These are phyloP conservation scores for Silene conica DNA, from an alignment of 148 eudicot species.

Conservation along the genomic window DNA sequence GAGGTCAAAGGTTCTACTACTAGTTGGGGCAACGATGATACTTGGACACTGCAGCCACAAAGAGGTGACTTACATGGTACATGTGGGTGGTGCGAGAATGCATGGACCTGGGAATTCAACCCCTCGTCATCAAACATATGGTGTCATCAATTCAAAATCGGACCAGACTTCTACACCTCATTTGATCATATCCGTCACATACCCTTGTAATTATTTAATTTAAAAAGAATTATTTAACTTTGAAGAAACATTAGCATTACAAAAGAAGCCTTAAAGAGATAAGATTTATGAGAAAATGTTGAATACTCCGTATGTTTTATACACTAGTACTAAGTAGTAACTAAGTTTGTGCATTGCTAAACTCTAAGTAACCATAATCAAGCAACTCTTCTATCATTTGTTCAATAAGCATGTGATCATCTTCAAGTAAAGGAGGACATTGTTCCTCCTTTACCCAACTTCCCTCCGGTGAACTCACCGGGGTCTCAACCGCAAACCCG, in stretches of 20 bases:
- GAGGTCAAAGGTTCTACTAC: no score
- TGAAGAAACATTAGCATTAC: not conserved
- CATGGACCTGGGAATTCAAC: no score
- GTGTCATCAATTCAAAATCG: no score
- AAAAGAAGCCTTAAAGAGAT: not conserved
- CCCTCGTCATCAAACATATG: no score
- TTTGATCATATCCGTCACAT: no score
- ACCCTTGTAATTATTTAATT: no score
- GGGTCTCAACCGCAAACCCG: not conserved
- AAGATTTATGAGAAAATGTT: not conserved
- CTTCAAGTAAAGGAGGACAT: slow-evolving; percentile 45
- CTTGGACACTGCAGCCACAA: no score
- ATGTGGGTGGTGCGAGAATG: no score
- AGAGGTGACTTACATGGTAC: no score
- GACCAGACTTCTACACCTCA: no score
- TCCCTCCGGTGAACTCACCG: slow-evolving; percentile 22
- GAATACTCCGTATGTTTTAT: not conserved
- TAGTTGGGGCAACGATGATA: no score
- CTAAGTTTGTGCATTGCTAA: slow-evolving; percentile 19
- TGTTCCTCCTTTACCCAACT: slow-evolving; percentile 29
- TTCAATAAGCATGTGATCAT: slow-evolving; percentile 56
- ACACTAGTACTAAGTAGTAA: slow-evolving; percentile 10
- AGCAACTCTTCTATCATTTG: slow-evolving; percentile 88
- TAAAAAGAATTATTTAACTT: not conserved
- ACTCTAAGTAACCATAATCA: slow-evolving; percentile 60